A percentile compares a stretch with the other conserved stretches of the same genome.
These are phyloP conservation scores for Cercospora zeae-maydis DNA, from an alignment of 2,329 filamentous ascomycete species.

Conservation along the genomic window DNA sequence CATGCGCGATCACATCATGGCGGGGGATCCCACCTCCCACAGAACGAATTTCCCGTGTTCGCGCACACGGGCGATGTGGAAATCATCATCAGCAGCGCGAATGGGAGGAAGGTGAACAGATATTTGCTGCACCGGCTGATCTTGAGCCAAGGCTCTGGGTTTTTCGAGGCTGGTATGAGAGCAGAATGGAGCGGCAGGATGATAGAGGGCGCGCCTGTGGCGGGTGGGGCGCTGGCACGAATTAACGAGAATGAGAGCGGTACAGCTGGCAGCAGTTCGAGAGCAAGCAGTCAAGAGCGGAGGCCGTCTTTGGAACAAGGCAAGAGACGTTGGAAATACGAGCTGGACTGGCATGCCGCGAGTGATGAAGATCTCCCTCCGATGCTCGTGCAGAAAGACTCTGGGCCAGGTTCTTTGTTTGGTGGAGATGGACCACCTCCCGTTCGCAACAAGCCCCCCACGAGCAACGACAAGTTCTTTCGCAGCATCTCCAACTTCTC, in stretches of 20 bases:
- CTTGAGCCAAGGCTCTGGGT: conserved; percentile 83
- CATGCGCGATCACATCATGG: conserved; percentile 80
- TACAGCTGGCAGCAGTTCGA: conserved; percentile 32
- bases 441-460: conserved; percentile 59
- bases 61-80: conserved; percentile 89
- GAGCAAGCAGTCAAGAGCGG: conserved; percentile 41
- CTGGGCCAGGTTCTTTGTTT: conserved; percentile 29
- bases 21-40: conserved; percentile 60
- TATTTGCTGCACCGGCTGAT: conserved; percentile 88
- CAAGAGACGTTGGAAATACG: conserved; percentile 75
- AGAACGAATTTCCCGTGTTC: conserved; percentile 92
- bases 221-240: conserved; percentile 22
- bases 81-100: conserved; percentile 63
- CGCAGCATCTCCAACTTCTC: conserved; percentile 81
- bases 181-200: conserved; percentile 32
- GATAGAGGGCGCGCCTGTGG: conserved; percentile 12
- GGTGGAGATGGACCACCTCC: conserved; percentile 45
- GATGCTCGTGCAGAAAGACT: conserved; percentile 79
- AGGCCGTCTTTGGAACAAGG: conserved; percentile 35
- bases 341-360: conserved; percentile 71
- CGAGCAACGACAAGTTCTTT: conserved; percentile 70
- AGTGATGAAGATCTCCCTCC: conserved; percentile 68
- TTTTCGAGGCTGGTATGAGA: conserved; percentile 70
- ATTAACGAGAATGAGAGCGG: conserved; percentile 32
- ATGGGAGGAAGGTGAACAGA: conserved; percentile 68